phyloP scores from a whole-genome alignment of 768 basidiomycete species.

The Phlegmacium glaucopus region DNA sequence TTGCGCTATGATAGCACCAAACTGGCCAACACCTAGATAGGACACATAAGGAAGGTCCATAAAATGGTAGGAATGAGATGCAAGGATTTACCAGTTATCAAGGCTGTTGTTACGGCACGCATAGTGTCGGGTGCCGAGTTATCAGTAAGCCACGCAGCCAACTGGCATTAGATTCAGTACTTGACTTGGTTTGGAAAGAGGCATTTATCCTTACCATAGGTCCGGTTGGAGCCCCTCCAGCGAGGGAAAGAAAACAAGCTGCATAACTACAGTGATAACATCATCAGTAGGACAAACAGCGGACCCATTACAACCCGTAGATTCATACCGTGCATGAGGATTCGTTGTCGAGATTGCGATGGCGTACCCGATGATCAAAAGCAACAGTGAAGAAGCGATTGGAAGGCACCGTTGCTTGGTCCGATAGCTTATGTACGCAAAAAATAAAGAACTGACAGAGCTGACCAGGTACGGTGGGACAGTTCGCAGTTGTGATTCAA shows the following conservation, averaged over 20 bases:
- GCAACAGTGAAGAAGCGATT: conserved; percentile 30
- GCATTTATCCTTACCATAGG: conserved; percentile 24
- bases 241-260: conserved; percentile 41
- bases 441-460: conserved; percentile 35
- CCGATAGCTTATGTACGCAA: conserved; percentile 34
- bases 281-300: background rate
- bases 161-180: conserved; percentile 12
- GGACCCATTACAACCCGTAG: conserved; percentile 2
- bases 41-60: background rate
- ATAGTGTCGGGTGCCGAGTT: conserved; percentile 50
- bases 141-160: conserved; percentile 45
- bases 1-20: conserved; percentile 44
- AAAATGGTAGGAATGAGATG: background rate
- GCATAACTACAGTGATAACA: conserved; percentile 31
- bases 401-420: conserved; percentile 32
- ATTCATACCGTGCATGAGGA: conserved; percentile 29
- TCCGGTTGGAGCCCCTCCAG: conserved; percentile 35
- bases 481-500: conserved; percentile 46
- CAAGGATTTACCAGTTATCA: conserved; percentile 34
- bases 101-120: conserved; percentile 40
- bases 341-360: conserved; percentile 40
- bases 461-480: conserved; percentile 45
- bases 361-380: conserved; percentile 41
- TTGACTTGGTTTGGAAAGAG: background rate
- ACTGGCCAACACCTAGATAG: conserved; percentile 34